A percentile compares a stretch with the other conserved stretches of the same genome.
Conservation (phyloP, 129 eudicot genomes). For the Lactuca saligna region DNA sequence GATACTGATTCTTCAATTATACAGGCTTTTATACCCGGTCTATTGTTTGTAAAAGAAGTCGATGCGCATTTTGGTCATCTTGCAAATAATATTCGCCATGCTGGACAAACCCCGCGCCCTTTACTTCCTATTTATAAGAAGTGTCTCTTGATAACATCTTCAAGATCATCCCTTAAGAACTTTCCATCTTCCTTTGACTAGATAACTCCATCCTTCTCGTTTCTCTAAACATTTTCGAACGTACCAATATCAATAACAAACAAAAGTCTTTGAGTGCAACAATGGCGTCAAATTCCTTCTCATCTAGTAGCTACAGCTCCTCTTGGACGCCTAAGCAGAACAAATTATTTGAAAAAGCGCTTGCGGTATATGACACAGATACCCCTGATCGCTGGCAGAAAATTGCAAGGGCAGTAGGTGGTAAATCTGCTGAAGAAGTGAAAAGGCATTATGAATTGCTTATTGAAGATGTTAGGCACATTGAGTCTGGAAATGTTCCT, state of each 20-base stretch:
- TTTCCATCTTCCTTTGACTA: slow-evolving; percentile 30
- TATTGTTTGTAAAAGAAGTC: slow-evolving; percentile 33
- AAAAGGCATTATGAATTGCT: slow-evolving; percentile 70
- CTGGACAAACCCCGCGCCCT: slow-evolving; percentile 44
- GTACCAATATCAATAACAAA: slow-evolving; percentile 17
- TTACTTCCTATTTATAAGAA: slow-evolving; percentile 48
- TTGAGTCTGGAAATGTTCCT: slow-evolving; percentile 65
- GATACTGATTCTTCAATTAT: slow-evolving; percentile 32
- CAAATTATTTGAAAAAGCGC: slow-evolving; percentile 70
- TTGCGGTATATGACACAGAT: slow-evolving; percentile 58
- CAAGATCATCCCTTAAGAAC: slow-evolving; percentile 35
- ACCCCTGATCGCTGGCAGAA: slow-evolving; percentile 78
- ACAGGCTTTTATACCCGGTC: slow-evolving; percentile 2
- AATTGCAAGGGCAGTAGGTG: slow-evolving; percentile 61
- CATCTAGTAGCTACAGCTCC: slow-evolving; percentile 40
- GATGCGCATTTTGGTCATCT: slow-evolving; percentile 28
- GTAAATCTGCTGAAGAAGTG: slow-evolving; percentile 72
- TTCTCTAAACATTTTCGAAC: background rate
- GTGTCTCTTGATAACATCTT: slow-evolving; percentile 32
- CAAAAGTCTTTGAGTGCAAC: slow-evolving; percentile 15
- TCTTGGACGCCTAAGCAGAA: slow-evolving; percentile 66
- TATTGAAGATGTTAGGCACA: slow-evolving; percentile 55
- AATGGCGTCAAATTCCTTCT: slow-evolving; percentile 57
- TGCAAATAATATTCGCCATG: slow-evolving; percentile 37
- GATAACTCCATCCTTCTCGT: background rate